Base-by-base conservation (phyloP, 805 yeast species). In the Blastobotrys chiropterorum region DNA sequence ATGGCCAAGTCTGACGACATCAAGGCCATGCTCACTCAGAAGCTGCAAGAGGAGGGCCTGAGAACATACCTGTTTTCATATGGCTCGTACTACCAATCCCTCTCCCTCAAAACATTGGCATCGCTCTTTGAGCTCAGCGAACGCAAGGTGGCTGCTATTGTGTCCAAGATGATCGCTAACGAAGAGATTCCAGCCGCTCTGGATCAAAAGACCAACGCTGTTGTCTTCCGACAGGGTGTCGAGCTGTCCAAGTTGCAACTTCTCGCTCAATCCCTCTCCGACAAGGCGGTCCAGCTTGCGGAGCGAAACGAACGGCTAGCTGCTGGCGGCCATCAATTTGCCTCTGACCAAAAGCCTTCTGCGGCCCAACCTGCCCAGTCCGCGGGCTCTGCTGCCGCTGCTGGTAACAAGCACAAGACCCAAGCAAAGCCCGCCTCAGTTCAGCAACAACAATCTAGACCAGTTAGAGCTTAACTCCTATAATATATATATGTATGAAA, bases 51-150 rank as follows among this genome's bases (percentile, higher is more conserved):
- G 50, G 96, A 89, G 71, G 95, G 97, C 46, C 78, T 94, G 65
- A 82, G 96, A 72, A 88, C 97, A n/a, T 94, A 86, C 69, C 75
- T 94, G 58, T 86, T 89, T 76, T 83, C 86, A 57, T 90, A 85
- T 74, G 87, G 86, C 66, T 70, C 82, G 34, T 83, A 82, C 62
- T 90, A 84, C 72, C 74, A 83, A 55, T 85, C 86, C 57, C 77
- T 92, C 52, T 83, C 96, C 2, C 69, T 90, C 47, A 68, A 74
- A 15, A 81, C 81, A 59, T 74, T 94, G 62, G 73, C 89, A 19
- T 66, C 73, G 47, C 75, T 81, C 56, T 94, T 92, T 67, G 83
- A 82, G 60, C 72, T 92, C 47, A 67, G 78, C 14, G 75, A 71
- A 55, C 73, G 72, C 13, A 73, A 74, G 52, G 85, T 90, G 47